Base-by-base conservation (phyloP, 768 basidiomycete genomes). In the Lactifluus pinguis region DNA sequence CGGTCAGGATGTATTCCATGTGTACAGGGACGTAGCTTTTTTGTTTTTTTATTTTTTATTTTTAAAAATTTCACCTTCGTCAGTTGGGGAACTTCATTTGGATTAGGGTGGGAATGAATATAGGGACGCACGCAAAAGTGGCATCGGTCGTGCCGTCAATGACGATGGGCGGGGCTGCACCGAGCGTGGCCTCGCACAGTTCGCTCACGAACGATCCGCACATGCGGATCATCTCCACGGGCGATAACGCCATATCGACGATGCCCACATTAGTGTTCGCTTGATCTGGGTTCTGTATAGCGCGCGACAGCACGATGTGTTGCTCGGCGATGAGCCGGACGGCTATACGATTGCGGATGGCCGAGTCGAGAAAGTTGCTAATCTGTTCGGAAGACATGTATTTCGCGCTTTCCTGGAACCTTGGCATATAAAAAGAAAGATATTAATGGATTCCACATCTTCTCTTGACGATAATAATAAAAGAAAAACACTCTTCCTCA, bases 241-340 rank as follows among this genome's bases (percentile, higher is more conserved):
- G 89, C 2, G 85, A 89, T 65, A 87, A 87, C 17, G 76, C 72
- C 74, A 81, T 80, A 68, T 94, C 80, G 41, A 95, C 85, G 10
- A 95, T 79, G 29, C 92, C 92, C 25, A 85, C 76, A 66, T 83
- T 76, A 29, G 76, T 76, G 17, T 74, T 68, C 38, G 71, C 63
- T 29, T 69, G 66, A 30, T 77, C 62, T 6, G 67, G 74, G 39
- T 76, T 72, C 49, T 78, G 74, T 60, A 92, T 69, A 1, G 84
- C 85, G 58, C 82, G 83, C 1, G 92, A 88, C 47, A 95, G 77
- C 9, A 89, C 84, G 41, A 95, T 89, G 70, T 95, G 92, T 68
- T 95, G 92, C 71, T 95, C 92, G 42, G 91, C 92, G 61, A 94
- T 89, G 58, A 95, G 76, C 38, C 92, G 85, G 32, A 94, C 83